Conservation (phyloP, 257 asterid genomes). For the Eucommia ulmoides region DNA sequence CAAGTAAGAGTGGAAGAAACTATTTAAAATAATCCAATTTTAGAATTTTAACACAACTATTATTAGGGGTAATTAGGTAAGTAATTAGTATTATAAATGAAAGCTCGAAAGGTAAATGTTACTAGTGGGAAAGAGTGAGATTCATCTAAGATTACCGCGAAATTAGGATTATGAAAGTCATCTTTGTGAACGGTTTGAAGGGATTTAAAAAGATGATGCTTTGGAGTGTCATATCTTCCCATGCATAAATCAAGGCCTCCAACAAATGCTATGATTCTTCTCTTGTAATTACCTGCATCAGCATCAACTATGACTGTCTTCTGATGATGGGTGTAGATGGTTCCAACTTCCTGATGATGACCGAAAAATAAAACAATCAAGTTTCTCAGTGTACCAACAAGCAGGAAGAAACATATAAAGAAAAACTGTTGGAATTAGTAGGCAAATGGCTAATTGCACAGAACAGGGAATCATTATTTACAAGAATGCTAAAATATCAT, state of each 20-base stretch:
- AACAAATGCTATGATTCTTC: conserved; percentile 65
- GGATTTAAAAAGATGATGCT: conserved; percentile 55
- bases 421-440: not conserved
- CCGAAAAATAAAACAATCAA: conserved; percentile 12
- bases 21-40: not conserved
- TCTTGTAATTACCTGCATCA: conserved; percentile 36
- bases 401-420: not conserved
- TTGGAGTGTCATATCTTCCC: conserved; percentile 86
- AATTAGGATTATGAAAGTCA: conserved; percentile 84
- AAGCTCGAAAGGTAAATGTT: not conserved
- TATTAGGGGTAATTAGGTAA: not conserved
- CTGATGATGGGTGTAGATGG: conserved; percentile 94
- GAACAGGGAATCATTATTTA: no score
- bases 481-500: no score
- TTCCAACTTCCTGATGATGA: conserved; percentile 73
- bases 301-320: conserved; percentile 79
- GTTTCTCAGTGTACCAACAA: not conserved
- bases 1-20: not conserved
- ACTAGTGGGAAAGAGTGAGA: not conserved
- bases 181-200: conserved; percentile 63
- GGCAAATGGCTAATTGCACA: no score
- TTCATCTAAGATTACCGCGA: conserved; percentile 32
- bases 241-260: conserved; percentile 91
- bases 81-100: not conserved
- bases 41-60: not conserved